Percentiles rank a stretch among this genome's conserved stretches.
These are phyloP conservation scores for Excoecaria cochinchinensis DNA, from an alignment of 345 rosid species.

Conservation along the genomic window DNA sequence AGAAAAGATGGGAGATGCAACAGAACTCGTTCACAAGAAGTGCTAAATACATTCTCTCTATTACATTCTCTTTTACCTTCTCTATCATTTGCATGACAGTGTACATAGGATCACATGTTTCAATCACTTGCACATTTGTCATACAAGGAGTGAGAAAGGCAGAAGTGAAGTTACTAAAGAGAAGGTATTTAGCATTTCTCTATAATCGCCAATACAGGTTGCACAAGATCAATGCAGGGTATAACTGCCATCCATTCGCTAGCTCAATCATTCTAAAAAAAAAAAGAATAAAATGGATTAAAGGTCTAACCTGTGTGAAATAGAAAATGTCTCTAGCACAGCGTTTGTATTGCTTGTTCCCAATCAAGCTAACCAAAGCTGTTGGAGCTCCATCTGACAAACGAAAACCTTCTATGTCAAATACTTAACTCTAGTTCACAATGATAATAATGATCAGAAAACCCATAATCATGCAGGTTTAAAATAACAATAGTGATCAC, in stretches of 20 bases:
- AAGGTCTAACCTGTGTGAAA: slow-evolving; percentile 76
- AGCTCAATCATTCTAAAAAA: neutral
- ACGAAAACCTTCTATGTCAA: slow-evolving; percentile 3
- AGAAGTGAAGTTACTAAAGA: no score
- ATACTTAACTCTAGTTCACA: neutral
- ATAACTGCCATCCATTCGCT: neutral
- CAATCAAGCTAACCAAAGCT: slow-evolving; percentile 86
- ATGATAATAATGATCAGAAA: neutral
- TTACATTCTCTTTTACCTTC: no score
- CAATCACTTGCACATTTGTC: no score
- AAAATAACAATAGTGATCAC: neutral
- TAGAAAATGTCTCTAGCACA: slow-evolving; percentile 91
- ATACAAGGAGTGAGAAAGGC: no score
- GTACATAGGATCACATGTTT: no score
- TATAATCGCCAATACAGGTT: neutral
- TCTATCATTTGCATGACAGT: no score
- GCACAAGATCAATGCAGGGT: neutral
- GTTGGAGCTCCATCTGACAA: slow-evolving; percentile 87
- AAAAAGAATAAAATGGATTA: neutral
- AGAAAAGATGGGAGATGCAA: no score
- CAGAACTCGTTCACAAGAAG: no score
- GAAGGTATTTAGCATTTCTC: no score
- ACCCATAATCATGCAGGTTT: neutral
- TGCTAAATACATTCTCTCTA: no score
- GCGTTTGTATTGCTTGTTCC: slow-evolving; percentile 82